Conservation (phyloP, 306 rosid species). For the Vigna radiata region DNA sequence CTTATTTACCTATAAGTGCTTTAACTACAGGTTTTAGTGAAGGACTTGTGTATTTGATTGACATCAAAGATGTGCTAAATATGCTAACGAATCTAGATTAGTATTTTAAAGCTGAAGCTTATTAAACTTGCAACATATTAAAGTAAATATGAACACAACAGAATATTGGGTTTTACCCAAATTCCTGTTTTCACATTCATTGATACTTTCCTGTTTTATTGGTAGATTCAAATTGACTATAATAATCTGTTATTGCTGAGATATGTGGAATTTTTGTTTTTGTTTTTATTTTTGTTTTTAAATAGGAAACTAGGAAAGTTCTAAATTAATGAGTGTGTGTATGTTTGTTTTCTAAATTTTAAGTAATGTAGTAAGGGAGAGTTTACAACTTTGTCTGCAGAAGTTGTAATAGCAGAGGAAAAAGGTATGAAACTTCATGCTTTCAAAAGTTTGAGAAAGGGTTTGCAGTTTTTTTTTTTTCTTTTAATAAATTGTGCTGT, state of each 20-base stretch:
- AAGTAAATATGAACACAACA: neutral
- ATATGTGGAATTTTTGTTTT: neutral
- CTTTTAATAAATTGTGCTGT: neutral
- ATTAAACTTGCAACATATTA: conserved; percentile 10
- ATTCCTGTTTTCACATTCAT: conserved; percentile 7
- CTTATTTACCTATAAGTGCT: neutral
- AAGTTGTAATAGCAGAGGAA: neutral
- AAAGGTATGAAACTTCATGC: neutral
- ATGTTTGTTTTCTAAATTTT: neutral
- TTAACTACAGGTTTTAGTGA: neutral
- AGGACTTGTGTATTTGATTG: neutral
- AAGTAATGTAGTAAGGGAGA: neutral
- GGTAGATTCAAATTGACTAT: neutral
- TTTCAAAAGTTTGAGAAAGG: neutral
- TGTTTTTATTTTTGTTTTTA: neutral
- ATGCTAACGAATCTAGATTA: neutral
- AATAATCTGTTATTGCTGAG: neutral
- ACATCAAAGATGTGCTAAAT: neutral
- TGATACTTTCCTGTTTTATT: neutral
- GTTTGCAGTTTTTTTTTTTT: neutral
- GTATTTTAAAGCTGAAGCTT: conserved; percentile 14
- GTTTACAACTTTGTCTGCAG: neutral
- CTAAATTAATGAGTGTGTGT: conserved; percentile 3
- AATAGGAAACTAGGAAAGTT: neutral
- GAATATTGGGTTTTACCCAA: neutral